These are phyloP conservation scores for Phalaenopsis aphrodite DNA, from an alignment of 106 monocot species.

Conservation along the genomic window DNA sequence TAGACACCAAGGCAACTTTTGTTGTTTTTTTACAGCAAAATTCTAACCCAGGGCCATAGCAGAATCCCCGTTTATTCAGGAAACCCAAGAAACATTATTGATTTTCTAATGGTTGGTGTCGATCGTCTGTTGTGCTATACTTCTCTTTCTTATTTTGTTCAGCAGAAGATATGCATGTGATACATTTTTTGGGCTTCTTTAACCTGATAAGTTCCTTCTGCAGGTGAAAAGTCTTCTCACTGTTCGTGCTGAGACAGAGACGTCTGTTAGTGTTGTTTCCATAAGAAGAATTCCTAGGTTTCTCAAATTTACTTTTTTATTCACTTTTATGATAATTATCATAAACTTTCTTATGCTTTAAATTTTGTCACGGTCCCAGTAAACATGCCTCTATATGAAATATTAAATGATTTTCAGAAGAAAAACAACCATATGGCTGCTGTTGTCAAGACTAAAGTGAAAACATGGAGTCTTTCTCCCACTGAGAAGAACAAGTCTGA, in stretches of 20 bases:
- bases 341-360: too few relatives aligned
- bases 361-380: too few relatives aligned
- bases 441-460: too few relatives aligned
- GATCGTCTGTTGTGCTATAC: not conserved
- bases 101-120: constrained; percentile 73
- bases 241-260: constrained; percentile 96
- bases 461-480: too few relatives aligned
- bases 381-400: too few relatives aligned
- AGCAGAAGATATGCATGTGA: not conserved
- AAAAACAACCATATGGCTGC: too few relatives aligned
- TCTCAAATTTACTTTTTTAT: not conserved
- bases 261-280: constrained; percentile 94
- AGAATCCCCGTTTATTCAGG: constrained; percentile 95
- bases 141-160: constrained; percentile 6
- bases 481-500: too few relatives aligned
- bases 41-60: constrained; percentile 96
- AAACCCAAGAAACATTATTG: constrained; percentile 89
- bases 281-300: constrained; percentile 97
- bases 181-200: not conserved
- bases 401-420: too few relatives aligned
- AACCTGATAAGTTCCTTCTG: not conserved
- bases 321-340: too few relatives aligned
- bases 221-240: constrained; percentile 99
- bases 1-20: not conserved
- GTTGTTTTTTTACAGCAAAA: constrained; percentile 40